Base-by-base conservation (phyloP, 305 asterid species). In the Fraxinus angustifolia region DNA sequence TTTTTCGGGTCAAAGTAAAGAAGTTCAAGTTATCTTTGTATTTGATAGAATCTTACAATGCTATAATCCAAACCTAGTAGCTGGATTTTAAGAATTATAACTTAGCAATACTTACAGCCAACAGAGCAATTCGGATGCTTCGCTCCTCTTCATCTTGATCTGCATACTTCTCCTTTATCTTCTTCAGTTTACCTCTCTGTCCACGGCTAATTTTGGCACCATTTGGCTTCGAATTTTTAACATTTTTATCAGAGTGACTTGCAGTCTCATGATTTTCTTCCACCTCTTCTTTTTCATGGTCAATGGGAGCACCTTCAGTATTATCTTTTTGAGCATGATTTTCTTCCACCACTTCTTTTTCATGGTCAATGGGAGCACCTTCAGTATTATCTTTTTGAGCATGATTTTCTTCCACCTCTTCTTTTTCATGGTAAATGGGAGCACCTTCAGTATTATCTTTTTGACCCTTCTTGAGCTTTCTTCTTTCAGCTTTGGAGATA, bases 91-190 rank as follows among this genome's bases (percentile, higher is more conserved):
- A 30, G 19, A 68, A 26, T 30, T 68, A 68, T 75, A 16, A 80
- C 2, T 1, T 42, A 77, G 79, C 50, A 85, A 77, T 80, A 92
- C 98, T 89, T 85, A 94, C 97, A 48, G 91, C 97, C 86, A 95
- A 86, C 75, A 93, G 89, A 77, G 96, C 90, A 88, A 94, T 95
- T 82, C 97, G 91, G 81, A 95, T 92, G 85, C 83, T 90, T 72
- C 98, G 91, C 87, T 95, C 98, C 88, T 94, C 97, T 86, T 93
- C 99, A 86, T 95, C 99, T 86, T 95, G 99, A 83, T 95, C 97
- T 53, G 98, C 99, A 83, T 95, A 95, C 88, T 95, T 95, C 88
- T 94, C 99, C 88, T 94, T 95, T 82, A 95, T 94, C 87, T 94
- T 94, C 91, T 93, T 95, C 86, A 93, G 86, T 84, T 95, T 95